Conservation (phyloP, 2,329 filamentous ascomycete species). For the Tolypocladium ophioglossoides region DNA sequence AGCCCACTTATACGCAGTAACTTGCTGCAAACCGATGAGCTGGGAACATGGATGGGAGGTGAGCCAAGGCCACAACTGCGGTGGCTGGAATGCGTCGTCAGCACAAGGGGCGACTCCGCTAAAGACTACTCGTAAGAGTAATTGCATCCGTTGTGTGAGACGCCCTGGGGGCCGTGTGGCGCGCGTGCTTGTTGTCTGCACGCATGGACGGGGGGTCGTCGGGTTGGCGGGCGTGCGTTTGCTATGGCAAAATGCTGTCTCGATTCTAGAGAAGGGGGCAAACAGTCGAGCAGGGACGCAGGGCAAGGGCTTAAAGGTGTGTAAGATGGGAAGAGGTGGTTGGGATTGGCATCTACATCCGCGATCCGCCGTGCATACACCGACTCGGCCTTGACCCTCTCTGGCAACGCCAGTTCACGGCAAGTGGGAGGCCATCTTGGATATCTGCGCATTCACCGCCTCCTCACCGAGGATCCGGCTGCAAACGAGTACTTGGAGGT, state of each 20-base stretch:
- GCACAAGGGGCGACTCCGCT: neutral
- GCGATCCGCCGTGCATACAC: neutral
- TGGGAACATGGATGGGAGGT: neutral
- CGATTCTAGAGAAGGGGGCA: neutral
- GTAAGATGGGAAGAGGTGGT: neutral
- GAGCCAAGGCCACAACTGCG: neutral
- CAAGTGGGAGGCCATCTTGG: neutral
- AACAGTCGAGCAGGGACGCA: neutral
- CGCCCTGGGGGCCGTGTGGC: neutral
- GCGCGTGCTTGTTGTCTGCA: neutral
- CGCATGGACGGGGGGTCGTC: neutral
- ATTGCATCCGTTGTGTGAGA: too few relatives aligned
- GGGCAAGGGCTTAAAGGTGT: neutral
- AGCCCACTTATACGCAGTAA: neutral
- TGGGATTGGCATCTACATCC: neutral
- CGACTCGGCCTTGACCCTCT: neutral
- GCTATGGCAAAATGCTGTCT: neutral
- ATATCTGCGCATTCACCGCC: neutral
- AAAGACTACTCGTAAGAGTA: too few relatives aligned
- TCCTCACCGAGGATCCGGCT: neutral
- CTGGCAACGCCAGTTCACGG: neutral
- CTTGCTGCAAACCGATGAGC: neutral
- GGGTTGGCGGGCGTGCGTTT: neutral
- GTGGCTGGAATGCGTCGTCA: neutral
- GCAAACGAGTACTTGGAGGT: too few relatives aligned